phyloP scores from a whole-genome alignment of 2,329 filamentous ascomycete species.

The Fusarium tuaranense region DNA sequence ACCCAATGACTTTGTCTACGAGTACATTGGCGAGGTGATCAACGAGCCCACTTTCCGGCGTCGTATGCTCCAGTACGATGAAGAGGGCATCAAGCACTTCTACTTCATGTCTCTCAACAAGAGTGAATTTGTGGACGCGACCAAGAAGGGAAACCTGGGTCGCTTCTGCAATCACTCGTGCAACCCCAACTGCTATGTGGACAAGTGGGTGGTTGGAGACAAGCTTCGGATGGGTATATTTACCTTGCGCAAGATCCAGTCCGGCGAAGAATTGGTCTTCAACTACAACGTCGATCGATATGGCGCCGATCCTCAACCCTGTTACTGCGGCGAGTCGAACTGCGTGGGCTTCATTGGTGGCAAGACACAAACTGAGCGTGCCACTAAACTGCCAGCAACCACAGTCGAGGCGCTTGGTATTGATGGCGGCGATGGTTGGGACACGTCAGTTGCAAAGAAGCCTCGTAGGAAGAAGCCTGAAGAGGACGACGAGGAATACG shows the following conservation, averaged over 20 bases:
- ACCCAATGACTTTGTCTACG: conserved; percentile 92
- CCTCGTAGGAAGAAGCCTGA: conserved; percentile 91
- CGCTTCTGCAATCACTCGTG: conserved; percentile 99
- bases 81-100: conserved; percentile 98
- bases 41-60: conserved; percentile 90
- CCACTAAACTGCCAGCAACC: conserved; percentile 88
- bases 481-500: conserved; percentile 95
- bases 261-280: conserved; percentile 96
- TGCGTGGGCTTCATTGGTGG: conserved; percentile 97
- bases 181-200: conserved; percentile 98
- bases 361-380: conserved; percentile 96
- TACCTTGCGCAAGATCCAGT: conserved; percentile 83
- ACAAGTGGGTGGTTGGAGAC: conserved; percentile 98
- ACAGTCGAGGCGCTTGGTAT: conserved; percentile 97
- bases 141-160: conserved; percentile 94
- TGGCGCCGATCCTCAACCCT: conserved; percentile 94
- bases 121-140: conserved; percentile 96
- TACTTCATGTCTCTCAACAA: conserved; percentile 99
- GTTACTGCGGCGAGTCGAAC: conserved; percentile 94
- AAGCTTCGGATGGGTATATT: conserved; percentile 99
- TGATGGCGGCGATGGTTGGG: conserved; percentile 92
- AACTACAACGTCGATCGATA: conserved; percentile 99
- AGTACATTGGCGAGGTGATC: conserved; percentile 99
- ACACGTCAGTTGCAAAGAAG: conserved; percentile 88
- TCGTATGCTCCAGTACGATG: conserved; percentile 92